These are phyloP conservation scores for Suhomyces bokatorum DNA, from an alignment of 1,139 yeast genomes.

Conservation along the genomic window DNA sequence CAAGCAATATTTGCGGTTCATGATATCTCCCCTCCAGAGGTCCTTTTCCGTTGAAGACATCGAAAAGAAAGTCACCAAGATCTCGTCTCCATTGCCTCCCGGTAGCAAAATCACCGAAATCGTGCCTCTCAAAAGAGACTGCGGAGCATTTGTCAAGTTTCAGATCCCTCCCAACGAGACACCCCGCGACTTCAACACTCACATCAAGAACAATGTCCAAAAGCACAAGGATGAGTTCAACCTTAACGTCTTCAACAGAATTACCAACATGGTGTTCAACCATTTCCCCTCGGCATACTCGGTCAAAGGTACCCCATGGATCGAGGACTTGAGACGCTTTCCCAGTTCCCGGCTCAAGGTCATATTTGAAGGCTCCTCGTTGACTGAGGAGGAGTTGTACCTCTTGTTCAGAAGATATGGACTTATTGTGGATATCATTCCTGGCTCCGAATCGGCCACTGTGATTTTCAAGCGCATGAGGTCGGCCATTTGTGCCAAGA, in stretches of 20 bases:
- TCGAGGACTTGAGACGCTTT: constrained; percentile 81
- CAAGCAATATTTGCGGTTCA: constrained; percentile 23
- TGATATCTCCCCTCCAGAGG: constrained; percentile 20
- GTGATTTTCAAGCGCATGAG: constrained; percentile 57
- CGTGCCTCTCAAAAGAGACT: constrained; percentile 76
- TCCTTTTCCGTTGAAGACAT: constrained; percentile 18
- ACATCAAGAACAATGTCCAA: constrained; percentile 51
- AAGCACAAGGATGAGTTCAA: constrained; percentile 27
- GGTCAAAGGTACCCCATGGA: constrained; percentile 94
- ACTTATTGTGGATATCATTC: constrained; percentile 68
- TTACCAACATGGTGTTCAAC: constrained; percentile 19
- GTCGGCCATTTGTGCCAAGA: constrained; percentile 84
- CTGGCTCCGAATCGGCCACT: constrained; percentile 52
- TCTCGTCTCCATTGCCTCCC: constrained; percentile 37
- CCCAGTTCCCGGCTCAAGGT: constrained; percentile 67
- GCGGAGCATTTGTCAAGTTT: constrained; percentile 89
- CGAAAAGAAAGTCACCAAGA: constrained; percentile 21
- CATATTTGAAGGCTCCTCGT: constrained; percentile 67
- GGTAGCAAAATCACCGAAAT: constrained; percentile 39
- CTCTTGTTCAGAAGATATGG: constrained; percentile 87
- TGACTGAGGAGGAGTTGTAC: constrained; percentile 84
- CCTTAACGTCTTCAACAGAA: constrained; percentile 30
- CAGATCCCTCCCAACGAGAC: constrained; percentile 53
- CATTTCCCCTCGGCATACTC: constrained; percentile 54
- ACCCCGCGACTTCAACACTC: constrained; percentile 50